A percentile compares a stretch with the other conserved stretches of the same genome.
These are phyloP conservation scores for Rhizophagus prolifer DNA, from an alignment of 192 early-diverging fungal genomes.

Conservation along the genomic window DNA sequence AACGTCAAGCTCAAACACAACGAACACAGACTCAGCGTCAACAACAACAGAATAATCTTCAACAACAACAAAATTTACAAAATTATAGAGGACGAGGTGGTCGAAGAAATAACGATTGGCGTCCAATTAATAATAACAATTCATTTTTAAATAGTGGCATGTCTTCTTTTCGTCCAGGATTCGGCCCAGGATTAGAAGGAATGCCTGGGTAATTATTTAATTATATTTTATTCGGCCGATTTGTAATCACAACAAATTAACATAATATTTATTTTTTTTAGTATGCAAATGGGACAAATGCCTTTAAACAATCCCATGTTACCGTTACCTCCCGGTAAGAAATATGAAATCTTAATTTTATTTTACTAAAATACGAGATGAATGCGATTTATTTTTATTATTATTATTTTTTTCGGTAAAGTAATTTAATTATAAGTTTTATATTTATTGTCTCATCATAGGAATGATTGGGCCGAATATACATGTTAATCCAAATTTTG, in stretches of 20 bases:
- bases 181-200: conserved; percentile 8
- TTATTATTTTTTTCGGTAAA: not conserved
- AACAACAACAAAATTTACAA: not conserved
- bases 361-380: not conserved
- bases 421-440: not conserved
- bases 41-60: conserved; percentile 5
- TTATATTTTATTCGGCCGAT: not conserved
- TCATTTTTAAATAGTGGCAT: conserved; percentile 6
- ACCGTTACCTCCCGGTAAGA: not conserved
- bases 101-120: conserved; percentile 10
- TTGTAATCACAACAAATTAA: not conserved
- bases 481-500: conserved; percentile 18
- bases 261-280: not conserved
- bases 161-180: conserved; percentile 12
- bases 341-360: not conserved
- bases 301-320: not conserved
- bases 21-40: not conserved
- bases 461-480: conserved; percentile 20
- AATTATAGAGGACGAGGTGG: conserved; percentile 7
- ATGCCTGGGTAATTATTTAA: conserved; percentile 6
- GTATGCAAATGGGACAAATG: not conserved
- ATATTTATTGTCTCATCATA: not conserved
- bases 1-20: not conserved
- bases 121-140: not conserved
- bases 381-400: not conserved